These are phyloP conservation scores for Coemansia sp. DNA, from an alignment of 192 early-diverging fungal species.

Conservation along the genomic window DNA sequence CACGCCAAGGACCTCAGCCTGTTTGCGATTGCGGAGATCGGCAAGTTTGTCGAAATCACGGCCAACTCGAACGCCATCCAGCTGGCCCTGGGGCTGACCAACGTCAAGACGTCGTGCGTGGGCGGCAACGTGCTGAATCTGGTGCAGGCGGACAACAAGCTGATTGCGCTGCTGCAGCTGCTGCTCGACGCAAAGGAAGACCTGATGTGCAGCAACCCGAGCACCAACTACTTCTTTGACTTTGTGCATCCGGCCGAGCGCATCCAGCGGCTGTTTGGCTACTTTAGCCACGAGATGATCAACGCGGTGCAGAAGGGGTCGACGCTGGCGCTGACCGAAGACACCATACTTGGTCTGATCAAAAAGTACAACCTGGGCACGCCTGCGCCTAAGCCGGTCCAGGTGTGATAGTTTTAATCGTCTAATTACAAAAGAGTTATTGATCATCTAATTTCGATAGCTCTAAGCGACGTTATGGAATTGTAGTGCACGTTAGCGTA, in stretches of 20 bases:
- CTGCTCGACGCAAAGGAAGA: conserved; percentile 27
- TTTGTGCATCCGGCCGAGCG: conserved; percentile 42
- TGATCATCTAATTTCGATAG: too few relatives aligned
- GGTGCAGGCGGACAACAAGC: conserved; percentile 28
- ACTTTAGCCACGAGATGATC: conserved; percentile 23
- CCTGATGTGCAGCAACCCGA: conserved; percentile 34
- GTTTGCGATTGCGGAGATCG: conserved; percentile 26
- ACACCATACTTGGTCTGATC: conserved; percentile 20
- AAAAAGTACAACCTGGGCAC: conserved; percentile 25
- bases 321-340: conserved; percentile 14
- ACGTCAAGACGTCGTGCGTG: conserved; percentile 31
- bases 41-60: conserved; percentile 38
- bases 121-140: conserved; percentile 39
- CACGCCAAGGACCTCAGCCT: conserved; percentile 10
- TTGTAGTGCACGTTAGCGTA: too few relatives aligned
- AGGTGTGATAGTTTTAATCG: background rate
- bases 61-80: conserved; percentile 9
- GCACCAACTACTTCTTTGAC: conserved; percentile 45
- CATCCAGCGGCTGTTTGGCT: conserved; percentile 42
- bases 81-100: conserved; percentile 29
- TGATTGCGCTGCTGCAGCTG: conserved; percentile 26
- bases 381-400: conserved; percentile 22
- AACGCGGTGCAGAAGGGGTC: conserved; percentile 9
- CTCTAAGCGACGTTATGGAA: too few relatives aligned
- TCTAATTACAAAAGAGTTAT: too few relatives aligned